Evolutionary conservation across 2,329 filamentous ascomycete species (phyloP), one percentile per base, ranked within the genome.

Genomic region (Xylaria sp.): DNA sequence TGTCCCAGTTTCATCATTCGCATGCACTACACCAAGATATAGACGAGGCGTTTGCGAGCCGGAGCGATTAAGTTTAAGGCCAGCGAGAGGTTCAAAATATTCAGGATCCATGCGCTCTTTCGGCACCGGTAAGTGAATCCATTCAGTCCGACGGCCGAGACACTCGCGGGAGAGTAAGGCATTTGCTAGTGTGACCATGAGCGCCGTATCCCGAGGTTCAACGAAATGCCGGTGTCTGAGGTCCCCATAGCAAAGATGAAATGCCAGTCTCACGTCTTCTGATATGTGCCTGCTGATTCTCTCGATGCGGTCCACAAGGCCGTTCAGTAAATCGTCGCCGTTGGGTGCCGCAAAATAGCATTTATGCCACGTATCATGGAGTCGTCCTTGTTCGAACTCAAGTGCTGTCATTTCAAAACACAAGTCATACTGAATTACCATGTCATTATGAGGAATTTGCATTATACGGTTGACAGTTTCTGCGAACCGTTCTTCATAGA

Each of bases 211-310:
- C 33, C 57, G 28, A 17, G 68, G 68, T 42, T 71, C 67, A 19
- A 71, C 49, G 23, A 71, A 70, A 56, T 71, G 70, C 57, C 61
- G 63, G 50, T 70, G 69, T 5, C 12, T 5, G 3, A 68, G 60
- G 57, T 71, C 70, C 50, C 70, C 69, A 47, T 71, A 71, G 33
- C 67, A 70, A 31, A 71, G 70, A 61, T 71, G 69, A 45, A 71
- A 71, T 45, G 69, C 67, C 25, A 71, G n/a, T 57, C 61, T 67
- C 1, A 69, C 59, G 23, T 67, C 65, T 49, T 40, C 11, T 8
- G 69, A 66, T 42, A 71, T 67, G 2, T 57, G 61, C 35, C 63
- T 46, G 14, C 28, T 63, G 25, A 69, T 57, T 21, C 61, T 57
- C 43, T 38, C 66, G 12, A 71, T 50, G 40, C 69, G 69, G 53